These are phyloP conservation scores for Chamaecrista fasciculata DNA, from an alignment of 306 rosid genomes.

Conservation along the genomic window DNA sequence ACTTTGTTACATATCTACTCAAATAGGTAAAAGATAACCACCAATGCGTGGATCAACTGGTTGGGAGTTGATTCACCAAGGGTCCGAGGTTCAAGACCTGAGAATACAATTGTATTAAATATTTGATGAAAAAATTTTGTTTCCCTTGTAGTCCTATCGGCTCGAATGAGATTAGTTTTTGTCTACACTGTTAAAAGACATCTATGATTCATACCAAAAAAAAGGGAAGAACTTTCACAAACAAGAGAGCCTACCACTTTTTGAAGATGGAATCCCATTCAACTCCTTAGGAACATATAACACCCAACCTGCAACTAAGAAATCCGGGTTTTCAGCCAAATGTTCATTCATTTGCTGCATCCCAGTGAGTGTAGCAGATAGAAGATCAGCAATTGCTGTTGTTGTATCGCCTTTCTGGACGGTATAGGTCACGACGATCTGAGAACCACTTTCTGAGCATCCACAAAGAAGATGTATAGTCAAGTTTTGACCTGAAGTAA, in stretches of 20 bases:
- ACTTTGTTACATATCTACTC: neutral
- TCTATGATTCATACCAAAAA: too few relatives aligned
- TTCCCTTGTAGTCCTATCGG: too few relatives aligned
- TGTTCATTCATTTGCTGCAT: conserved; percentile 42
- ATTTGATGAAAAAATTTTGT: too few relatives aligned
- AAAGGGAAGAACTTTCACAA: too few relatives aligned
- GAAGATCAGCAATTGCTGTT: conserved; percentile 33
- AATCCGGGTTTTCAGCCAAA: conserved; percentile 12
- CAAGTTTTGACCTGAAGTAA: neutral
- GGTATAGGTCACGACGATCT: conserved; percentile 59
- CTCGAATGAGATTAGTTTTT: too few relatives aligned
- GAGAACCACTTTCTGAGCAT: conserved; percentile 45
- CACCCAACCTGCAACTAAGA: conserved; percentile 49
- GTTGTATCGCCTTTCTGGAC: conserved; percentile 50
- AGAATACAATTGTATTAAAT: too few relatives aligned
- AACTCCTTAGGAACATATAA: conserved; percentile 62
- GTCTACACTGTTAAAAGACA: too few relatives aligned
- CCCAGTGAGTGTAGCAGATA: conserved; percentile 35
- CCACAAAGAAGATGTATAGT: conserved; percentile 63
- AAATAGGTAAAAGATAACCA: neutral
- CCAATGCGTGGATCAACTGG: too few relatives aligned
- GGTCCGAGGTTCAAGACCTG: too few relatives aligned
- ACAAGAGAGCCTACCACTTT: conserved; percentile 26
- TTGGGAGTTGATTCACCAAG: too few relatives aligned
- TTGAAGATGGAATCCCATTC: conserved; percentile 38